Evolutionary conservation across 1,284 basidiomycete genomes (phyloP).

Genomic region (Cutaneotrichosporon mucoides): DNA sequence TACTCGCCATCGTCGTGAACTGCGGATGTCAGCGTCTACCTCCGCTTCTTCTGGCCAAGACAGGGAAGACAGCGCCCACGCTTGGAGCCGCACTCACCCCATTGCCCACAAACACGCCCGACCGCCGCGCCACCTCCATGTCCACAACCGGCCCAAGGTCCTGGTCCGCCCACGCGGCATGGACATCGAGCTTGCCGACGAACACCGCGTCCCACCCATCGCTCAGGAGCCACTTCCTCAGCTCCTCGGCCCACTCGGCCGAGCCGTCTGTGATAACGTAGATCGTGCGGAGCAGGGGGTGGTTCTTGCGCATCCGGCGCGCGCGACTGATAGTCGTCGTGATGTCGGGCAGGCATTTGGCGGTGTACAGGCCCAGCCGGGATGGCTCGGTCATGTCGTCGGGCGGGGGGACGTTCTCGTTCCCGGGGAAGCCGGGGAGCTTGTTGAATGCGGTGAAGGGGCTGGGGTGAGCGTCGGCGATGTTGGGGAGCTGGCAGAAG

Average conservation of each 20-base stretch:
- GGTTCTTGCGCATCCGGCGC: constrained; percentile 46
- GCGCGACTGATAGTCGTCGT: constrained; percentile 46
- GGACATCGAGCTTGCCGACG: constrained; percentile 53
- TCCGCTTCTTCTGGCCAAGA: no score
- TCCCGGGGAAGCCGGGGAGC: constrained; percentile 42
- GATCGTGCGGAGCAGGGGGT: constrained; percentile 42
- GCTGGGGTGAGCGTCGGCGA: constrained; percentile 15
- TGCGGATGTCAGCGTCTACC: constrained; percentile 8
- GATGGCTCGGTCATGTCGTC: constrained; percentile 36
- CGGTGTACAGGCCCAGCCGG: constrained; percentile 41
- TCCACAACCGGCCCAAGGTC: constrained; percentile 62
- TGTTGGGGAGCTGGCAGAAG: no score
- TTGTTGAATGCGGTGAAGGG: constrained; percentile 48
- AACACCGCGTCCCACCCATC: constrained; percentile 56
- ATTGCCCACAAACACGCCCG: constrained; percentile 70
- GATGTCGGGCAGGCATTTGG: constrained; percentile 44
- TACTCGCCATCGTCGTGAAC: constrained; percentile 47
- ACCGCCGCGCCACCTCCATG: constrained; percentile 64
- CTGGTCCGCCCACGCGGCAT: constrained; percentile 52
- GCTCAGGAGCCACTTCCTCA: constrained; percentile 40
- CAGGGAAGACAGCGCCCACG: no score
- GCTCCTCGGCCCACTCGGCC: constrained; percentile 35
- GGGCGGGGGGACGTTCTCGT: constrained; percentile 48
- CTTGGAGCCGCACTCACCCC: constrained; percentile 55
- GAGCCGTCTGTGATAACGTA: constrained; percentile 46